A percentile compares a stretch with the other conserved stretches of the same genome.
These are phyloP conservation scores for Apophysomyces sp. DNA, from an alignment of 371 early-diverging fungal species.

Conservation along the genomic window DNA sequence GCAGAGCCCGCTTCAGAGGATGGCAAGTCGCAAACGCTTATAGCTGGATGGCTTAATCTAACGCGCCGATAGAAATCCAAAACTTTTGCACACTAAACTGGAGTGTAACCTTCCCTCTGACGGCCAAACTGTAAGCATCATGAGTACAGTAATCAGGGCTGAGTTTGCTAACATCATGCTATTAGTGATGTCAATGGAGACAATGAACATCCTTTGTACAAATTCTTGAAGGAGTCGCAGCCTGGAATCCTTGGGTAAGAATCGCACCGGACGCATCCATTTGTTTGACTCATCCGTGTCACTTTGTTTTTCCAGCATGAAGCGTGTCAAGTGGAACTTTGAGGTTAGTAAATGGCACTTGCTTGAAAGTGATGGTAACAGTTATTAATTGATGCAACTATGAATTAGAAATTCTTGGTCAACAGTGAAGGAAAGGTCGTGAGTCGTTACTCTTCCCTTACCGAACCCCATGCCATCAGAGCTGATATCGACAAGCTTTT, in stretches of 20 bases:
- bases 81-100: slow-evolving; percentile 67
- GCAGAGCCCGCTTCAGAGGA: slow-evolving; percentile 60
- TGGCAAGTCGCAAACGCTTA: slow-evolving; percentile 17
- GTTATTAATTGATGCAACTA: neutral
- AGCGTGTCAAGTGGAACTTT: slow-evolving; percentile 79
- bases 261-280: neutral
- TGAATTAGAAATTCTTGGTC: slow-evolving; percentile 68
- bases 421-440: slow-evolving; percentile 69
- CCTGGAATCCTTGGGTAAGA: slow-evolving; percentile 60
- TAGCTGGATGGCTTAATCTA: slow-evolving; percentile 1
- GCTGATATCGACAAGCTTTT: slow-evolving; percentile 55
- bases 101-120: slow-evolving; percentile 79
- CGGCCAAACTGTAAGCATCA: slow-evolving; percentile 67
- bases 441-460: slow-evolving; percentile 59
- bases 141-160: too few species aligned
- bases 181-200: slow-evolving; percentile 80
- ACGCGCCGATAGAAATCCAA: slow-evolving; percentile 55
- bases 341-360: slow-evolving; percentile 48
- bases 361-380: neutral
- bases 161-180: neutral
- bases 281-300: neutral
- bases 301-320: slow-evolving; percentile 31
- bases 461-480: slow-evolving; percentile 55
- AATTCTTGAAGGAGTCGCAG: slow-evolving; percentile 68
- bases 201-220: slow-evolving; percentile 71